phyloP scores from a whole-genome alignment of 768 basidiomycete genomes.

The Dioszegia crocea region DNA sequence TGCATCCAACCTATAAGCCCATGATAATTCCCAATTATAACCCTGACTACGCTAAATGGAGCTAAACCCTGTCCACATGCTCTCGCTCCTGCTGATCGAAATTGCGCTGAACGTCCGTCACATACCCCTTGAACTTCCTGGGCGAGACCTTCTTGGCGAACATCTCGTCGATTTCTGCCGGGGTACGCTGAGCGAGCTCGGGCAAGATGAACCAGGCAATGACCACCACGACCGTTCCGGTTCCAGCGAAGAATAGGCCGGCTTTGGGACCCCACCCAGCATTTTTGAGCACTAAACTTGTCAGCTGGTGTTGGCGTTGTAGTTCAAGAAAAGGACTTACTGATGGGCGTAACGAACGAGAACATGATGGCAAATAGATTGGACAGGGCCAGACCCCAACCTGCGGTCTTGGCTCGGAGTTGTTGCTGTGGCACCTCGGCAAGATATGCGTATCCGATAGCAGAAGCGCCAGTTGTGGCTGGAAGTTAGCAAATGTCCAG shows the following conservation, averaged over 20 bases:
- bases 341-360: constrained; percentile 15
- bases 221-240: neutral
- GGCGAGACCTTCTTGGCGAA: constrained; percentile 10
- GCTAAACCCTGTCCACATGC: neutral
- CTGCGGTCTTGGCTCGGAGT: constrained; percentile 23
- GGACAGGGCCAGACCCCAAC: constrained; percentile 16
- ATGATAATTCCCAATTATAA: too few relatives aligned
- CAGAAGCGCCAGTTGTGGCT: constrained; percentile 18
- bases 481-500: constrained; percentile 11
- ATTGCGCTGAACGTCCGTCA: constrained; percentile 14
- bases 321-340: neutral
- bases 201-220: constrained; percentile 12
- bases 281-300: neutral
- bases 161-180: constrained; percentile 15
- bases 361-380: constrained; percentile 28
- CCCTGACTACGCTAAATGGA: too few relatives aligned
- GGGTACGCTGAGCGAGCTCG: constrained; percentile 3
- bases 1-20: too few relatives aligned
- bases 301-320: neutral
- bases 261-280: constrained; percentile 4
- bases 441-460: constrained; percentile 25
- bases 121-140: constrained; percentile 12
- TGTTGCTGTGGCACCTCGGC: constrained; percentile 21
- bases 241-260: constrained; percentile 14
- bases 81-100: neutral